Percentiles rank a stretch among this genome's conserved stretches.
Conservation (phyloP, 352 stramenopile genomes). For the Globisporangium camurandrum region DNA sequence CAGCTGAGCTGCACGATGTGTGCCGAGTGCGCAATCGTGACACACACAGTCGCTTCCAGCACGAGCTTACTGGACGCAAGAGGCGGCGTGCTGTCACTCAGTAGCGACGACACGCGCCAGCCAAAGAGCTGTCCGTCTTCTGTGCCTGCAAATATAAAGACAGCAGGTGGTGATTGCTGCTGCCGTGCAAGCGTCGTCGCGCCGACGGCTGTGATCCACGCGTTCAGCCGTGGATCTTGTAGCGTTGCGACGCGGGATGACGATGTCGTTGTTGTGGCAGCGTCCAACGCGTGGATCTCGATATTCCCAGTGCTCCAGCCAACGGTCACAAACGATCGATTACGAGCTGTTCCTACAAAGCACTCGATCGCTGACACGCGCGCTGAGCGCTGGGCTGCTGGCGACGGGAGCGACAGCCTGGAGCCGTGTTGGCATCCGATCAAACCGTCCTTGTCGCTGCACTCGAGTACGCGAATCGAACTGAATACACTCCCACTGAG, state of each 20-base stretch:
- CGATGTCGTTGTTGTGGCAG: no score
- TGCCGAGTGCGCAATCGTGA: conserved; percentile 28
- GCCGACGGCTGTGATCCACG: conserved; percentile 28
- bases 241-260: conserved; percentile 25
- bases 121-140: conserved; percentile 32
- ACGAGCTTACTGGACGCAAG: conserved; percentile 6
- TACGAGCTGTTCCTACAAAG: conserved; percentile 1
- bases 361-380: conserved; percentile 17
- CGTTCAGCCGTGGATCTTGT: conserved; percentile 33
- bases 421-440: not conserved
- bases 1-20: conserved; percentile 36
- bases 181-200: not conserved
- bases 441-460: not conserved
- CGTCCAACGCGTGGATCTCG: conserved; percentile 25
- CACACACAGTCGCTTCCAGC: conserved; percentile 16
- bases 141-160: conserved; percentile 24
- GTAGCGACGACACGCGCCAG: conserved; percentile 14
- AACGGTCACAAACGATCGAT: conserved; percentile 20
- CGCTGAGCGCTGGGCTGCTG: conserved; percentile 1
- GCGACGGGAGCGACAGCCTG: not conserved
- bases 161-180: not conserved
- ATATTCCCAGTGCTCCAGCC: conserved; percentile 47
- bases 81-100: not conserved
- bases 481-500: conserved; percentile 6
- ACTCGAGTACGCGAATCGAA: conserved; percentile 3